Evolutionary conservation across 208 protist genomes (phyloP).

Genomic region (Angomonas deanei): DNA sequence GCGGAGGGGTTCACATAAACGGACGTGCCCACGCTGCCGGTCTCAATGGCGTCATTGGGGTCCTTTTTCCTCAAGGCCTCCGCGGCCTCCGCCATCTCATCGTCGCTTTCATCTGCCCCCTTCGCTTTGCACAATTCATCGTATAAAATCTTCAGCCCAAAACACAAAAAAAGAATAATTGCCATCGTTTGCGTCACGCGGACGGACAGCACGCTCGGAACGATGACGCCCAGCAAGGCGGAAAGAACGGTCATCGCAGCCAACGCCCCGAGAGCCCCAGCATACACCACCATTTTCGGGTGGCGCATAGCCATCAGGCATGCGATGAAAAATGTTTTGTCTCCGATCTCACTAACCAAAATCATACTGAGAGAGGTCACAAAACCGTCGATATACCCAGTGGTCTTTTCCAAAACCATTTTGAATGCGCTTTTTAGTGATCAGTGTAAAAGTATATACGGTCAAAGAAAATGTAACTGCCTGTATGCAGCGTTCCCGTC

Average conservation of each 20-base stretch:
- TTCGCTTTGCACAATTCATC: constrained; percentile 58
- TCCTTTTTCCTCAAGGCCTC: constrained; percentile 76
- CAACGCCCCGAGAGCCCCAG: constrained; percentile 83
- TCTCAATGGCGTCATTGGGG: constrained; percentile 55
- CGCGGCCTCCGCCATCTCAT: constrained; percentile 86
- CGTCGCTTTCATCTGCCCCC: constrained; percentile 56
- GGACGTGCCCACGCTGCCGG: constrained; percentile 30
- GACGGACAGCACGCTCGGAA: constrained; percentile 81
- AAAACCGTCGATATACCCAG: constrained; percentile 67
- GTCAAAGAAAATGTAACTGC: too few relatives aligned
- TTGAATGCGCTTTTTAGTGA: too few relatives aligned
- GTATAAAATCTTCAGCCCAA: constrained; percentile 86
- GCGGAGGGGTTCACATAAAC: constrained; percentile 38
- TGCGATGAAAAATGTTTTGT: constrained; percentile 97
- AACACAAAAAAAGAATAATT: constrained; percentile 85
- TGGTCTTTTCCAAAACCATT: background rate
- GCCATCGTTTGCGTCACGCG: constrained; percentile 84
- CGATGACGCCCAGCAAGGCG: constrained; percentile 71
- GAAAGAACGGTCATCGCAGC: constrained; percentile 93
- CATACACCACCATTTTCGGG: constrained; percentile 71
- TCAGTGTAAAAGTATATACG: too few relatives aligned
- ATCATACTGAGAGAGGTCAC: constrained; percentile 89
- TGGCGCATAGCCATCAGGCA: constrained; percentile 94
- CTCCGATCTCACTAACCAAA: constrained; percentile 91
- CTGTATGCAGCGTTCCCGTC: too few relatives aligned